These are phyloP conservation scores for Phialemoniopsis sp. DNA, from an alignment of 2,329 filamentous ascomycete genomes.

Conservation along the genomic window DNA sequence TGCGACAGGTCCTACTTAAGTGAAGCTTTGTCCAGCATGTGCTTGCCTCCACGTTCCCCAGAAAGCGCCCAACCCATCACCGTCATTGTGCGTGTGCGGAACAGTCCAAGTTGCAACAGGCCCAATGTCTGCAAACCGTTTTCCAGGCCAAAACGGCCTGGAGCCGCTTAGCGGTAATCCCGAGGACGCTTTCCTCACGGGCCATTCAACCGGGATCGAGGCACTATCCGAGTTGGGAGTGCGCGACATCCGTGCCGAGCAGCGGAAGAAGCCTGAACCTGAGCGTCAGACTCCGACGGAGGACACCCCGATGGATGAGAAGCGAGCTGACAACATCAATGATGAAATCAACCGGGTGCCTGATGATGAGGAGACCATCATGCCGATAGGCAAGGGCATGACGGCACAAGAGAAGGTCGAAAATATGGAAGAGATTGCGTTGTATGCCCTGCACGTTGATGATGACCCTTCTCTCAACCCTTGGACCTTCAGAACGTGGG, in stretches of 20 bases:
- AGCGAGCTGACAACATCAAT: not conserved
- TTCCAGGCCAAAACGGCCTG: not conserved
- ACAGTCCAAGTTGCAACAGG: too few relatives aligned
- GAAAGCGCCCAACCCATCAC: too few relatives aligned
- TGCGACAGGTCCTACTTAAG: too few relatives aligned
- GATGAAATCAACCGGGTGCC: not conserved
- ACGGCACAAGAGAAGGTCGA: slow-evolving; percentile 1
- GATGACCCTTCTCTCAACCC: slow-evolving; percentile 14
- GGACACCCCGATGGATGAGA: not conserved
- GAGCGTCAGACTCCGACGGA: not conserved
- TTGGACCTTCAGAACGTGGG: slow-evolving; percentile 12
- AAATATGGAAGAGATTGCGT: slow-evolving; percentile 9
- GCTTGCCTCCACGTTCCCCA: too few relatives aligned
- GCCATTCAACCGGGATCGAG: not conserved
- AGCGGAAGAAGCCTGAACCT: too few relatives aligned
- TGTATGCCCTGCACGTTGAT: slow-evolving; percentile 12
- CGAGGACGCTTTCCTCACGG: not conserved
- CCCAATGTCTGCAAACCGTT: not conserved
- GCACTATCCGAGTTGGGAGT: not conserved
- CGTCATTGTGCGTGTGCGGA: too few relatives aligned
- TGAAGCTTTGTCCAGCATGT: too few relatives aligned
- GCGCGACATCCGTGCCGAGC: not conserved
- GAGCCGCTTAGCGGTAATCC: not conserved
- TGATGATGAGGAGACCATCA: not conserved
- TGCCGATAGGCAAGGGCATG: slow-evolving; percentile 1